A percentile compares a stretch with the other conserved stretches of the same genome.
phyloP scores from a whole-genome alignment of 257 asterid species.

The Perilla frutescens region DNA sequence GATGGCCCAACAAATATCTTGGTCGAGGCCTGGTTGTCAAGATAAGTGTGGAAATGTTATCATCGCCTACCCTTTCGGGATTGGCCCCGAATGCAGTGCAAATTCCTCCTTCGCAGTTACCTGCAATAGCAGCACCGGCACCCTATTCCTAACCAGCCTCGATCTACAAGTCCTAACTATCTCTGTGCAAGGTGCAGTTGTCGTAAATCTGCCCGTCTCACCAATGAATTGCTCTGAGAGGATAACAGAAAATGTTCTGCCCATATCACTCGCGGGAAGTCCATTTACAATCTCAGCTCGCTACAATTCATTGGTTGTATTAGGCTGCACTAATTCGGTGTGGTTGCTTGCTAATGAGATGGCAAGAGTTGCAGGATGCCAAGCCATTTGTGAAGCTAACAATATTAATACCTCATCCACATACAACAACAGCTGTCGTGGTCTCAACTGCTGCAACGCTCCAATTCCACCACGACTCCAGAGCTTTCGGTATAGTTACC shows the following conservation, averaged over 20 bases:
- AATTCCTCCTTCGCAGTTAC: constrained; percentile 36
- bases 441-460: constrained; percentile 44
- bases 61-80: constrained; percentile 53
- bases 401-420: not conserved
- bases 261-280: constrained; percentile 25
- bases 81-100: not conserved
- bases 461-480: constrained; percentile 20
- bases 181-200: constrained; percentile 22
- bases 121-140: not conserved
- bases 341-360: constrained; percentile 26
- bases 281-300: constrained; percentile 37
- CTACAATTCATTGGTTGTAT: constrained; percentile 34
- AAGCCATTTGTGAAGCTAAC: constrained; percentile 31
- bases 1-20: too few relatives aligned
- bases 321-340: constrained; percentile 39
- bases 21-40: constrained; percentile 35
- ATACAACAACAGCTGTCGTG: constrained; percentile 14
- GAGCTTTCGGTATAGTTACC: constrained; percentile 17
- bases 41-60: constrained; percentile 44
- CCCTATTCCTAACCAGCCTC: constrained; percentile 39
- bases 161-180: constrained; percentile 31
- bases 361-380: constrained; percentile 29
- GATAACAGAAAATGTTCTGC: not conserved
- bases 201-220: constrained; percentile 35
- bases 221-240: constrained; percentile 34